Evolutionary conservation across 768 basidiomycete species (phyloP).

Genomic region (Tephrocybe sp.): DNA sequence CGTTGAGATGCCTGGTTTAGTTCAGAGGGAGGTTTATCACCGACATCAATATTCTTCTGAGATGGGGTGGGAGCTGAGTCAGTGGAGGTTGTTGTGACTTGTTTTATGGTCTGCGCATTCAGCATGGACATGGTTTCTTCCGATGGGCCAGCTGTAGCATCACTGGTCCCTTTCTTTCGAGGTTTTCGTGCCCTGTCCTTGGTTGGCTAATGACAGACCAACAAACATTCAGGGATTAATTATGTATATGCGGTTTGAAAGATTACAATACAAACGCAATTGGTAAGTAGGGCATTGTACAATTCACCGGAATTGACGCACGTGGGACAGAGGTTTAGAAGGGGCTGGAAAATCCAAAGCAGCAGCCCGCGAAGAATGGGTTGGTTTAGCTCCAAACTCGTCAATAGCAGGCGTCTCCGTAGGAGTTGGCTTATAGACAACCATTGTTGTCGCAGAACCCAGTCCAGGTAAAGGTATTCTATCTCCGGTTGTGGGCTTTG

Average conservation of each 20-base stretch:
- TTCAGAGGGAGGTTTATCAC: background rate
- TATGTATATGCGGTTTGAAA: slow-evolving; percentile 14
- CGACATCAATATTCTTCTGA: background rate
- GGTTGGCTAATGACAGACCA: slow-evolving; percentile 54
- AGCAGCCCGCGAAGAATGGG: slow-evolving; percentile 14
- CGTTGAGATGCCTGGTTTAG: background rate
- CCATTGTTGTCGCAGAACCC: slow-evolving; percentile 76
- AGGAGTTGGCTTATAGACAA: slow-evolving; percentile 56
- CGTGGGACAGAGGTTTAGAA: slow-evolving; percentile 73
- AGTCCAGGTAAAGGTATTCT: slow-evolving; percentile 35
- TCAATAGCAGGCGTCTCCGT: slow-evolving; percentile 40
- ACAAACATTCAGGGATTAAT: slow-evolving; percentile 18
- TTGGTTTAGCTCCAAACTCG: slow-evolving; percentile 44
- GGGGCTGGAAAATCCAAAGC: slow-evolving; percentile 38
- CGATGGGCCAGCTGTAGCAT: background rate
- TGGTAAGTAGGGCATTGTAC: slow-evolving; percentile 42
- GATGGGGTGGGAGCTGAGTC: background rate
- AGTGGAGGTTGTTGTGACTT: background rate
- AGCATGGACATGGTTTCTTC: background rate
- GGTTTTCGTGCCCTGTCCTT: slow-evolving; percentile 72
- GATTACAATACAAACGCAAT: slow-evolving; percentile 28
- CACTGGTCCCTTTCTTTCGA: slow-evolving; percentile 26
- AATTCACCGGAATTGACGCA: slow-evolving; percentile 77
- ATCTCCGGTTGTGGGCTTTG: slow-evolving; percentile 11
- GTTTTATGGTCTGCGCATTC: background rate